These are phyloP conservation scores for Pleurotus tuoliensis DNA, from an alignment of 768 basidiomycete species.

Conservation along the genomic window DNA sequence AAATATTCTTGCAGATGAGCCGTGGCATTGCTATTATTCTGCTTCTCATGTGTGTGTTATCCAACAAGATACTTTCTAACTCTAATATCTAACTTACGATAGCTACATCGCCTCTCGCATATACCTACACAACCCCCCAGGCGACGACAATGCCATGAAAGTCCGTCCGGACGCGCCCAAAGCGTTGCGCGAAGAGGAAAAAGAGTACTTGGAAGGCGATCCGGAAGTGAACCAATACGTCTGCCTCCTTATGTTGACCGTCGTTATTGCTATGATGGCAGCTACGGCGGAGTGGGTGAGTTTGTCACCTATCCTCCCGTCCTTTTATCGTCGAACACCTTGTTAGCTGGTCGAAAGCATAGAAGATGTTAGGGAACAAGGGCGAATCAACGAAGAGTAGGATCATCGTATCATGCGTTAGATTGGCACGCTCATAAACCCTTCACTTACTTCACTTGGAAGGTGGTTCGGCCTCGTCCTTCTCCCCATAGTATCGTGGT, in stretches of 20 bases:
- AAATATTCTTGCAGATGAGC: slow-evolving; percentile 55
- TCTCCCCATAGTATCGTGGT: slow-evolving; percentile 70
- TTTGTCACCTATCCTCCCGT: slow-evolving; percentile 11
- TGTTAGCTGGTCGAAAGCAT: slow-evolving; percentile 61
- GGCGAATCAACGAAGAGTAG: slow-evolving; percentile 50
- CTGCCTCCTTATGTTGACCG: slow-evolving; percentile 46
- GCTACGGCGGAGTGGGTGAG: slow-evolving; percentile 67
- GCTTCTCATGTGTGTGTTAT: slow-evolving; percentile 45
- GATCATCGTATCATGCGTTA: slow-evolving; percentile 7
- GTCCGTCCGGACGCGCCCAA: slow-evolving; percentile 41
- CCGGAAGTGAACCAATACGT: slow-evolving; percentile 65
- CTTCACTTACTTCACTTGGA: not conserved
- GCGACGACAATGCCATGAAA: slow-evolving; percentile 43
- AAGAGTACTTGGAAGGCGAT: slow-evolving; percentile 29
- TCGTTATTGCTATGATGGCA: slow-evolving; percentile 60
- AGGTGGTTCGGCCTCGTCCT: slow-evolving; percentile 76
- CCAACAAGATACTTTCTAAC: not conserved
- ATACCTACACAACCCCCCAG: slow-evolving; percentile 69
- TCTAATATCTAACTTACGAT: not conserved
- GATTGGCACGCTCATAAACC: too few relatives aligned
- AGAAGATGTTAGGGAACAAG: slow-evolving; percentile 42
- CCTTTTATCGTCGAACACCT: not conserved
- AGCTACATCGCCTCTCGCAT: slow-evolving; percentile 68
- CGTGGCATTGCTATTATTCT: slow-evolving; percentile 63
- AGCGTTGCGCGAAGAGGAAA: slow-evolving; percentile 37